Conservation (phyloP, 1,139 yeast species). For the Protomyces inundatus region DNA sequence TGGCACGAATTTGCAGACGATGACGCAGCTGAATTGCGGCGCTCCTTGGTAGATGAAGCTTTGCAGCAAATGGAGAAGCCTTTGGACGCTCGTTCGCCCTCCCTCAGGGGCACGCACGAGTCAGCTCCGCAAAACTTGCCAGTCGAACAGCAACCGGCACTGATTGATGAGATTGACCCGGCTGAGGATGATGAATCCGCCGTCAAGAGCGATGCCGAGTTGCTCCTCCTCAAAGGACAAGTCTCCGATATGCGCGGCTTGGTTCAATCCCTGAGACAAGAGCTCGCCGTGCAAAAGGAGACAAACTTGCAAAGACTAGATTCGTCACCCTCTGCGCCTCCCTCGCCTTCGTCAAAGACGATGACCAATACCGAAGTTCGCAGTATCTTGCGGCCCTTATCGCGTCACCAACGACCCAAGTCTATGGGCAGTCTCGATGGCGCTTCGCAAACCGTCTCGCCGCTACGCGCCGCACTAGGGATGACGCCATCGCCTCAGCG, state of each 20-base stretch:
- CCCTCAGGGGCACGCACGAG: no score
- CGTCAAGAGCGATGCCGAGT: not conserved
- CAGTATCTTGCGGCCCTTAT: not conserved
- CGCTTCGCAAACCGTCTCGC: not conserved
- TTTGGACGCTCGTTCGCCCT: no score
- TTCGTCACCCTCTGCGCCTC: not conserved
- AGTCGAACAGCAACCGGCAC: no score
- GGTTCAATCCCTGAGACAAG: not conserved
- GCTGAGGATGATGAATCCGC: no score
- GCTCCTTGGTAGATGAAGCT: not conserved
- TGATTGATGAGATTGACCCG: no score
- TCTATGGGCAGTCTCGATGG: not conserved
- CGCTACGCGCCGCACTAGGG: not conserved
- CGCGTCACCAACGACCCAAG: not conserved
- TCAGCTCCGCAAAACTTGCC: no score
- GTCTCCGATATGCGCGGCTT: not conserved
- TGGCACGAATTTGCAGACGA: not conserved
- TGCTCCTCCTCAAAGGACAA: not conserved
- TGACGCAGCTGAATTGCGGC: not conserved
- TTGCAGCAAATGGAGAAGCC: not conserved
- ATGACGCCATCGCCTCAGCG: not conserved
- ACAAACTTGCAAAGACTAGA: not conserved
- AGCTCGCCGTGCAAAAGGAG: not conserved
- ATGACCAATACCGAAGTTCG: not conserved
- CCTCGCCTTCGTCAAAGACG: not conserved